A percentile compares a stretch with the other conserved stretches of the same genome.
Evolutionary conservation across 2,329 filamentous ascomycete species (phyloP).

Genomic region (Pestalotiopsis sp.): DNA sequence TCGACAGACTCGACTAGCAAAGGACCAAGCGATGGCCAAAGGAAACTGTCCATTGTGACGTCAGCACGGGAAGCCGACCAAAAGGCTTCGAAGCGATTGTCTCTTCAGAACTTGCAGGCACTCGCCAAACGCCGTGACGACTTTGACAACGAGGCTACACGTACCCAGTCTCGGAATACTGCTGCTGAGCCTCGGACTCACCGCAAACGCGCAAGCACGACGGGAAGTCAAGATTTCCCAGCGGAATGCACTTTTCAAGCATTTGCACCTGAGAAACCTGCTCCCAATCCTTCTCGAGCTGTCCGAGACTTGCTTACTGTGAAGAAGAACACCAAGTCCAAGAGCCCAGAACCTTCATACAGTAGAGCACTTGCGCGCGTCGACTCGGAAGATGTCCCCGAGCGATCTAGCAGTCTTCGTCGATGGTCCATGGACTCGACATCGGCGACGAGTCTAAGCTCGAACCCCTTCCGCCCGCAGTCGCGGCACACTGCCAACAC

Average conservation of each 20-base stretch:
- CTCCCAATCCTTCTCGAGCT: slow-evolving; percentile 11
- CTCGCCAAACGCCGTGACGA: slow-evolving; percentile 12
- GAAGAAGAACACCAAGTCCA: slow-evolving; percentile 20
- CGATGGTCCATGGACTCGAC: slow-evolving; percentile 45
- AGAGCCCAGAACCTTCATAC: slow-evolving; percentile 24
- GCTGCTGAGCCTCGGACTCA: not conserved
- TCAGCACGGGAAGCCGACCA: slow-evolving; percentile 16
- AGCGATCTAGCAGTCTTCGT: slow-evolving; percentile 37
- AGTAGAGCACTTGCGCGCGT: slow-evolving; percentile 27
- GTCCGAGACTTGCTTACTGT: slow-evolving; percentile 12
- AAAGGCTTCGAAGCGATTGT: slow-evolving; percentile 20
- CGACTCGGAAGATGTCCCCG: slow-evolving; percentile 38
- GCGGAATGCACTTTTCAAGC: not conserved
- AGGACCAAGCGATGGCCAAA: slow-evolving; percentile 6
- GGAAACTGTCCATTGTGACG: slow-evolving; percentile 20
- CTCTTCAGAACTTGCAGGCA: slow-evolving; percentile 20
- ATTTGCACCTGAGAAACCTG: slow-evolving; percentile 6
- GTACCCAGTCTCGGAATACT: slow-evolving; percentile 15
- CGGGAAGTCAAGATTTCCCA: not conserved
- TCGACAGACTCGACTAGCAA: not conserved
- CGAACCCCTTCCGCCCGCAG: slow-evolving; percentile 40
- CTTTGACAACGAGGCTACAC: slow-evolving; percentile 15
- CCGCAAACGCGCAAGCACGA: not conserved
- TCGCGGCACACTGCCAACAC: slow-evolving; percentile 48
- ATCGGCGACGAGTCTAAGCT: slow-evolving; percentile 42